phyloP scores from a whole-genome alignment of 352 stramenopile species.

The Poterioochromonas sp. region DNA sequence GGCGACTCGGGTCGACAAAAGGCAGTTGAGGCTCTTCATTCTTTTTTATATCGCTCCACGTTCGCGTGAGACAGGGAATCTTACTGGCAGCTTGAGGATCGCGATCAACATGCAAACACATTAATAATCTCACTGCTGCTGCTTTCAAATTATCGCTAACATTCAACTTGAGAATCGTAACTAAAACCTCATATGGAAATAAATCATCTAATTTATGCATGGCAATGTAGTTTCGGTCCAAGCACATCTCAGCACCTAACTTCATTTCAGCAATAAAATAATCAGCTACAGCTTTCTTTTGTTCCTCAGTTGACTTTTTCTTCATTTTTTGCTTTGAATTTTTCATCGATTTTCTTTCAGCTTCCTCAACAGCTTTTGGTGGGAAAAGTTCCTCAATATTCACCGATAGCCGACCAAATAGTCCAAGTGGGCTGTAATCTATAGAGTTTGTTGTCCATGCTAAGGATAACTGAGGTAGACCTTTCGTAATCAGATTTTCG shows the following conservation, averaged over 20 bases:
- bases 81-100: slow-evolving; percentile 36
- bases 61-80: slow-evolving; percentile 40
- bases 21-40: slow-evolving; percentile 28
- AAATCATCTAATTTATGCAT: slow-evolving; percentile 38
- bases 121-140: slow-evolving; percentile 38
- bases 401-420: slow-evolving; percentile 30
- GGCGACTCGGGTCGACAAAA: neutral
- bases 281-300: slow-evolving; percentile 22
- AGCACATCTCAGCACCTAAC: slow-evolving; percentile 41
- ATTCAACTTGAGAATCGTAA: slow-evolving; percentile 38
- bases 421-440: slow-evolving; percentile 23
- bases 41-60: slow-evolving; percentile 39
- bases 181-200: slow-evolving; percentile 38
- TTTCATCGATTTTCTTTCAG: neutral
- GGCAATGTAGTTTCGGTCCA: slow-evolving; percentile 46
- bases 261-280: slow-evolving; percentile 45
- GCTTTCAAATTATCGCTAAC: slow-evolving; percentile 36
- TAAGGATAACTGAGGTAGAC: slow-evolving; percentile 22
- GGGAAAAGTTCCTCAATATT: slow-evolving; percentile 21
- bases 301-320: neutral
- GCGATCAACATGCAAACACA: slow-evolving; percentile 42
- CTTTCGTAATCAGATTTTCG: neutral
- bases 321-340: neutral
- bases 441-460: slow-evolving; percentile 36
- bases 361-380: neutral